phyloP scores from a whole-genome alignment of 1,139 yeast genomes.

The Blastobotrys illinoisensis region DNA sequence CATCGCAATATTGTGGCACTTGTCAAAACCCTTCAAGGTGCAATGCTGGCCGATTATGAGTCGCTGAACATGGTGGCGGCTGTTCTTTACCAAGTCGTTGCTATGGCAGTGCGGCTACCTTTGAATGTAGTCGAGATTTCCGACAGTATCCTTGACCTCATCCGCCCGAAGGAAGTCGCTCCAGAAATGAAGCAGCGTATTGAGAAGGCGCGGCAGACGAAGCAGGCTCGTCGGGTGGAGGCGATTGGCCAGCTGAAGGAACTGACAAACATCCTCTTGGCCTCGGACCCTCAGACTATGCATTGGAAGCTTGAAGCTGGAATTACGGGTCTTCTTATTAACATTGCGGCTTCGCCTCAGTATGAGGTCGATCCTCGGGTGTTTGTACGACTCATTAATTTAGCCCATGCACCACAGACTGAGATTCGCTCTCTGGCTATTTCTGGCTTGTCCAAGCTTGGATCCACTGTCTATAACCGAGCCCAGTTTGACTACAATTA shows the following conservation, averaged over 20 bases:
- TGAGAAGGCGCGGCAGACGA: constrained; percentile 51
- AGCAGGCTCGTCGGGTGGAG: constrained; percentile 36
- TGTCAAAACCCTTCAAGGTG: constrained; percentile 46
- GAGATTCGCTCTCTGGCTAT: constrained; percentile 57
- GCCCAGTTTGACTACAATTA: constrained; percentile 51
- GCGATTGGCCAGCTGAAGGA: constrained; percentile 19
- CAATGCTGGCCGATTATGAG: constrained; percentile 55
- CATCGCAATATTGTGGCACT: constrained; percentile 46
- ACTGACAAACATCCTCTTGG: constrained; percentile 15
- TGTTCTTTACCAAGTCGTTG: constrained; percentile 42
- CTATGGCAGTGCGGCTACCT: constrained; percentile 30
- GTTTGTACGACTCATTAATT: constrained; percentile 45
- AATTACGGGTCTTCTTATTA: constrained; percentile 35
- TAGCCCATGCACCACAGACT: constrained; percentile 69
- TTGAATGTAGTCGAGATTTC: constrained; percentile 18
- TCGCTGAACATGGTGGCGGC: constrained; percentile 27
- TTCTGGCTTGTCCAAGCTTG: constrained; percentile 54
- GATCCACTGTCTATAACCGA: constrained; percentile 48
- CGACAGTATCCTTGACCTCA: constrained; percentile 32
- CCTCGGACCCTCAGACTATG: constrained; percentile 15
- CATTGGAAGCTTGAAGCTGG: constrained; percentile 71
- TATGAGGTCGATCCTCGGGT: constrained; percentile 42
- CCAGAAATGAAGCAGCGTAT: constrained; percentile 35
- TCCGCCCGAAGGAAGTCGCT: constrained; percentile 50
- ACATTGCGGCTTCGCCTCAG: constrained; percentile 25